Percentiles rank a stretch among this genome's conserved stretches.
These are phyloP conservation scores for Fomitopsis schrenkii DNA, from an alignment of 1,284 basidiomycete species.

Conservation along the genomic window DNA sequence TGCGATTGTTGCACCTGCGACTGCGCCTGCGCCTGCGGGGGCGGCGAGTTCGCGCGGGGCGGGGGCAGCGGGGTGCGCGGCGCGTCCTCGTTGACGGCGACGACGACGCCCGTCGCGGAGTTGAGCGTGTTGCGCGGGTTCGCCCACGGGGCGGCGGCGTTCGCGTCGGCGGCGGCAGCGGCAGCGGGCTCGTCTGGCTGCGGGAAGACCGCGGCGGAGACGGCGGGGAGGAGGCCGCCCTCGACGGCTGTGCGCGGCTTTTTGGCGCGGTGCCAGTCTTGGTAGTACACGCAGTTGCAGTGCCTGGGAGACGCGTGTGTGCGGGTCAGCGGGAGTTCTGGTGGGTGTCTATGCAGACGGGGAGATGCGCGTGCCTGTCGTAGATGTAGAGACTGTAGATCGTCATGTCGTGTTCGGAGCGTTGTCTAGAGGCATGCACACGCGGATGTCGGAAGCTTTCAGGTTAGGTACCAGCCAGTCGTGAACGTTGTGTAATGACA, in stretches of 20 bases:
- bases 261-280: constrained; percentile 86
- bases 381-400: constrained; percentile 89
- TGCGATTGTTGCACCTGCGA: constrained; percentile 19
- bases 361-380: constrained; percentile 56
- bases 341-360: not conserved
- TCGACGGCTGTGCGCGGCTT: constrained; percentile 67
- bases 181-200: constrained; percentile 29
- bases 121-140: constrained; percentile 62
- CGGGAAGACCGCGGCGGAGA: constrained; percentile 58
- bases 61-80: constrained; percentile 33
- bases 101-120: constrained; percentile 59
- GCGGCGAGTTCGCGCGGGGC: constrained; percentile 30
- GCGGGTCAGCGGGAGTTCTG: not conserved
- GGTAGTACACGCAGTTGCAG: constrained; percentile 89
- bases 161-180: constrained; percentile 26
- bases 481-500: no score
- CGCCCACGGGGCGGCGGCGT: constrained; percentile 35
- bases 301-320: constrained; percentile 48
- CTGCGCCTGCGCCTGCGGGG: constrained; percentile 21
- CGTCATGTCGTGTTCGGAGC: constrained; percentile 46
- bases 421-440: no score
- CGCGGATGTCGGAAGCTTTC: no score
- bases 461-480: no score
- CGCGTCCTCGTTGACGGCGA: constrained; percentile 55
- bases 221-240: constrained; percentile 70